phyloP scores from a whole-genome alignment of 2,329 filamentous ascomycete species.

The Elsinoe perseae region DNA sequence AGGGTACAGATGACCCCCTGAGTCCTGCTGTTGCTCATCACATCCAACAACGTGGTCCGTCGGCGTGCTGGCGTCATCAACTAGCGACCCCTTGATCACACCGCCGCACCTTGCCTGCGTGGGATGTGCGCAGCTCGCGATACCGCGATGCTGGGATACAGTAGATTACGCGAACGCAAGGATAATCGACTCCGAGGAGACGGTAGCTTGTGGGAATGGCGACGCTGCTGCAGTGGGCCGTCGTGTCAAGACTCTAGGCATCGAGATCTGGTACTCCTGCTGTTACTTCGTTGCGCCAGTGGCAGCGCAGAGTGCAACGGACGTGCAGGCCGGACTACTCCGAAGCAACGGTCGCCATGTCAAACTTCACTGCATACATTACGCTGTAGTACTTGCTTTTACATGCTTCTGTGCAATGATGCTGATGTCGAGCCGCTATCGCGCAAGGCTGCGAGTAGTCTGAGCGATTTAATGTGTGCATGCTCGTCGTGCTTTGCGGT shows the following conservation, averaged over 20 bases:
- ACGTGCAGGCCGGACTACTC: background rate
- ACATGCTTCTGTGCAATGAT: too few species aligned
- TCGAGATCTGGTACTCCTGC: background rate
- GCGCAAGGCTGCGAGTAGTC: too few species aligned
- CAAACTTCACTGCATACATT: too few species aligned
- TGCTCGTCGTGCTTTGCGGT: too few species aligned
- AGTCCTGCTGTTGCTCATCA: background rate
- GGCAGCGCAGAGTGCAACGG: background rate
- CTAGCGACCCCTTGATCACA: background rate
- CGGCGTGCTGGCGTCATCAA: background rate
- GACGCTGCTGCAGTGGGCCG: background rate
- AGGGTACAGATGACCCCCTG: constrained; percentile 2
- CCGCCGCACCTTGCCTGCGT: background rate
- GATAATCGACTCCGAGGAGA: constrained; percentile 6
- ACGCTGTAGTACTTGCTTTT: background rate
- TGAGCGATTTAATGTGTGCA: too few species aligned
- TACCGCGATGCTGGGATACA: constrained; percentile 7
- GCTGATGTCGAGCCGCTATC: too few species aligned
- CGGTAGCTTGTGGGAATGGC: background rate
- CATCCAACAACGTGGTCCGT: background rate
- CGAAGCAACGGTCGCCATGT: too few species aligned
- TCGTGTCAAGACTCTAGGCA: background rate
- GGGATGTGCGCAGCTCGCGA: background rate
- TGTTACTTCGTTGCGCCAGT: too few species aligned
- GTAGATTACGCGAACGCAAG: constrained; percentile 5